Conservation (phyloP, 2,329 filamentous ascomycete species). For the Cylindrodendrum hubeiense region DNA sequence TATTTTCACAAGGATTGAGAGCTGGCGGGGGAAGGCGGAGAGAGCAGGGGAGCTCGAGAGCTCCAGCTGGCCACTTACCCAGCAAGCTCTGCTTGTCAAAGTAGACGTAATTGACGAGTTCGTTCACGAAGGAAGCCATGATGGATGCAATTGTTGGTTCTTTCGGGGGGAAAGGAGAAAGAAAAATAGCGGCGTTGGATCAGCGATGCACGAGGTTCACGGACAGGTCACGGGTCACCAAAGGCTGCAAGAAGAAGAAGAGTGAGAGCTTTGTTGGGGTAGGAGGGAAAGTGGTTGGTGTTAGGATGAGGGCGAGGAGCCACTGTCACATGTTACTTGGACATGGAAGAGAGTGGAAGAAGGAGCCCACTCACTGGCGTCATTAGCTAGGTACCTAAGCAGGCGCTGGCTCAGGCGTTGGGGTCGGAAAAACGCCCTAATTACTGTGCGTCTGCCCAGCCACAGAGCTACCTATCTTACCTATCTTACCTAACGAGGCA, state of each 20-base stretch:
- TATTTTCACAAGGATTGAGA: conserved; percentile 29
- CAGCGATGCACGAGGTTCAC: conserved; percentile 37
- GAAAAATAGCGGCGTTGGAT: conserved; percentile 12
- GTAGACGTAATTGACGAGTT: conserved; percentile 74
- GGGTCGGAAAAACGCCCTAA: not conserved
- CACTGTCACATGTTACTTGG: conserved; percentile 29
- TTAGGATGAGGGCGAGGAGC: conserved; percentile 9
- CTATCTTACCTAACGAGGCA: not conserved
- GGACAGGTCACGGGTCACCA: not conserved
- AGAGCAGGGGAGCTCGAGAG: not conserved
- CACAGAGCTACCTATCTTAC: not conserved
- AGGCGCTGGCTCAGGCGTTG: not conserved
- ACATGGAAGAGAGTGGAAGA: conserved; percentile 16
- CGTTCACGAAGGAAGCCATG: conserved; percentile 56
- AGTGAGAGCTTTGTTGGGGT: conserved; percentile 24
- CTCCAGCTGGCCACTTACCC: conserved; percentile 61
- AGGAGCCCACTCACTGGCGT: conserved; percentile 16
- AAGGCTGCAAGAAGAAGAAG: conserved; percentile 8
- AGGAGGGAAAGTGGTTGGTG: not conserved
- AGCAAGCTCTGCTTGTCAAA: conserved; percentile 75
- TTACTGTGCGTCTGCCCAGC: not conserved
- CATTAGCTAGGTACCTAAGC: conserved; percentile 8
- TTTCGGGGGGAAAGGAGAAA: conserved; percentile 1
- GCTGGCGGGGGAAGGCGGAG: conserved; percentile 19
- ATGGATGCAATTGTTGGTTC: conserved; percentile 24